Base-by-base conservation (phyloP, 2,329 filamentous ascomycete genomes). In the Exophiala alcalophila region DNA sequence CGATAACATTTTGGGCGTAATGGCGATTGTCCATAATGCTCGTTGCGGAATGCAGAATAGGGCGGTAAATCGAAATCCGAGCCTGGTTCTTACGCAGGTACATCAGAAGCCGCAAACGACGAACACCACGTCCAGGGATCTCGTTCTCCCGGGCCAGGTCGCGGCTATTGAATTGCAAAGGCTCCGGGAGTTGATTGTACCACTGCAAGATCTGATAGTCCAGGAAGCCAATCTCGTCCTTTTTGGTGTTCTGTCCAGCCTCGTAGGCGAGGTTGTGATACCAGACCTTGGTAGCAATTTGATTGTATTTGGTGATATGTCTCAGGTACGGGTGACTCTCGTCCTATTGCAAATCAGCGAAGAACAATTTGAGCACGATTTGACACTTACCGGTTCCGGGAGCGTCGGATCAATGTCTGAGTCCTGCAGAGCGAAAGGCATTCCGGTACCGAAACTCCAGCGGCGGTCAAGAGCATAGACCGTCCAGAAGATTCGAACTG, bases 41-140 rank as follows among this genome's bases (percentile, higher is more conserved):
- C 9, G 80, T 84, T 3, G 86, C 81, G 12, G 84, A 91, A 62
- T 95, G 87, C 6, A 97, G 70, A 2, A 95, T 82, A 0, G 89
- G 89, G 0, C 88, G 86, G 62, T 94, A 90, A 19, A 96, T 85
- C 61, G 88, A 81, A 44, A 90, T 92, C 4, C 90, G 84, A 67
- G 94, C 86, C 68, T 94, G 89, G 57, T 95, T 96, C 28, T 88
- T 79, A 26, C 90, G 80, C 11, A 96, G 70, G 60, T 94, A 92
- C 12, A 92, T 83, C 62, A 92, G 81, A 32, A 96, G 83, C 47
- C 86, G 83, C 9, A 94, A 71, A 4, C 90, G 81, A 52, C 86
- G 83, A 14, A 75, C 78, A 0, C 76, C 72, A 1, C 73, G 72
- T 7, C 74, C 67, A 21, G 59, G 65, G 42, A 59, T 66, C 43